Percentiles rank a stretch among this genome's conserved stretches.
These are phyloP conservation scores for Aspergillus versicolor DNA, from an alignment of 2,329 filamentous ascomycete species.

Conservation along the genomic window DNA sequence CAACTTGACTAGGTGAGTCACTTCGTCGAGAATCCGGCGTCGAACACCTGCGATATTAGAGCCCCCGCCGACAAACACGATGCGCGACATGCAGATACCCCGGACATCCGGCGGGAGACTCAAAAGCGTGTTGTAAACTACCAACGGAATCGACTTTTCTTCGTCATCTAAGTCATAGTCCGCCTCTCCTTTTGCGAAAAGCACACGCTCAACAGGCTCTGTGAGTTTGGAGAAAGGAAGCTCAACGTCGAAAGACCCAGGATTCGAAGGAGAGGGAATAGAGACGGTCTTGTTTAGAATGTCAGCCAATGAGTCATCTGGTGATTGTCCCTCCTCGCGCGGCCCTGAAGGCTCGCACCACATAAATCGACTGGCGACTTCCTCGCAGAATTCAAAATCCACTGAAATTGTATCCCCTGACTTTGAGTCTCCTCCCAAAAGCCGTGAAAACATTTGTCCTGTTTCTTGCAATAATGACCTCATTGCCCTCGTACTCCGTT, in stretches of 20 bases:
- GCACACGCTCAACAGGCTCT: slow-evolving; percentile 70
- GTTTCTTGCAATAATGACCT: slow-evolving; percentile 70
- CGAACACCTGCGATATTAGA: slow-evolving; percentile 78
- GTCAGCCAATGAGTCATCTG: slow-evolving; percentile 2
- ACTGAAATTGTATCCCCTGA: slow-evolving; percentile 45
- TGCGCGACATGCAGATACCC: slow-evolving; percentile 80
- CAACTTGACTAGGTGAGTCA: slow-evolving; percentile 64
- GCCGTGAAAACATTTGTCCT: slow-evolving; percentile 45
- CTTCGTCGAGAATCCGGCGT: slow-evolving; percentile 71
- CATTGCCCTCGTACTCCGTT: slow-evolving; percentile 71
- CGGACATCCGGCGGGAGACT: slow-evolving; percentile 78
- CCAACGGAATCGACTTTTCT: slow-evolving; percentile 72
- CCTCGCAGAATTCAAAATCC: slow-evolving; percentile 78
- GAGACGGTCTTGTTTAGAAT: slow-evolving; percentile 39
- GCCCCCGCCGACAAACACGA: slow-evolving; percentile 81
- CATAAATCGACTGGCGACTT: slow-evolving; percentile 69
- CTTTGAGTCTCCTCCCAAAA: slow-evolving; percentile 25
- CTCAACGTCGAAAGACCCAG: slow-evolving; percentile 48
- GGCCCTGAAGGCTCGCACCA: slow-evolving; percentile 62
- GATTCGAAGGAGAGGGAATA: slow-evolving; percentile 46
- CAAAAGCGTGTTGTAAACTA: slow-evolving; percentile 75
- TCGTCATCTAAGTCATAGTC: slow-evolving; percentile 74
- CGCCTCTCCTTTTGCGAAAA: slow-evolving; percentile 62
- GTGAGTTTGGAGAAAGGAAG: slow-evolving; percentile 70
- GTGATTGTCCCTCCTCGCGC: slow-evolving; percentile 2